Evolutionary conservation across 306 rosid species (phyloP).

Genomic region (Fragaria ananassa): DNA sequence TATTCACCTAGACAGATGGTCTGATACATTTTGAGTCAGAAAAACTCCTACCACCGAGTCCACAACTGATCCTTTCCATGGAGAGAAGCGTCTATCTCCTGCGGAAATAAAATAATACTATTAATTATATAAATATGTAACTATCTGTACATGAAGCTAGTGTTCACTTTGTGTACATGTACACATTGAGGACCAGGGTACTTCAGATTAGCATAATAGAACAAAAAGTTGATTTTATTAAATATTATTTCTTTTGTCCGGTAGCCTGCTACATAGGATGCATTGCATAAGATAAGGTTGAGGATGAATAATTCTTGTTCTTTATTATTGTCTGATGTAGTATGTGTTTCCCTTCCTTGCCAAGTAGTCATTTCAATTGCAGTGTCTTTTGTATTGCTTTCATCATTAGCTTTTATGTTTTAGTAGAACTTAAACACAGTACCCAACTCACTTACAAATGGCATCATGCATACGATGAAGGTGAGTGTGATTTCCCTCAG

Average conservation of each 20-base stretch:
- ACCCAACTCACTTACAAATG: not conserved
- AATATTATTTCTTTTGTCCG: not conserved
- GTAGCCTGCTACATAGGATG: not conserved
- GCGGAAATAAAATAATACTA: slow-evolving; percentile 35
- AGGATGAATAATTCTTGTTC: not conserved
- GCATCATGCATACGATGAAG: not conserved
- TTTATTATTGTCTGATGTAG: not conserved
- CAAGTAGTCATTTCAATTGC: not conserved
- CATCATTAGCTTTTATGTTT: not conserved
- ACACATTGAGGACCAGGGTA: not conserved
- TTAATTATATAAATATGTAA: slow-evolving; percentile 6
- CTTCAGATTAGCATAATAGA: not conserved
- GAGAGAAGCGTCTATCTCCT: slow-evolving; percentile 97
- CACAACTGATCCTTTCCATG: slow-evolving; percentile 96
- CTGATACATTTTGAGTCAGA: slow-evolving; percentile 96
- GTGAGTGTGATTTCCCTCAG: not conserved
- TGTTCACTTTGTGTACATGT: not conserved
- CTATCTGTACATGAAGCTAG: not conserved
- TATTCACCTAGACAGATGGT: slow-evolving; percentile 90
- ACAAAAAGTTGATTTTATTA: not conserved
- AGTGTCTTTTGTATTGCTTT: not conserved
- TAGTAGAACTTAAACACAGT: not conserved
- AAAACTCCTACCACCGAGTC: slow-evolving; percentile 99
- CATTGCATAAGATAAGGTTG: not conserved
- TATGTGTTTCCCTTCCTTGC: not conserved